phyloP scores from a whole-genome alignment of 768 basidiomycete genomes.

The Lentinula lateritia region DNA sequence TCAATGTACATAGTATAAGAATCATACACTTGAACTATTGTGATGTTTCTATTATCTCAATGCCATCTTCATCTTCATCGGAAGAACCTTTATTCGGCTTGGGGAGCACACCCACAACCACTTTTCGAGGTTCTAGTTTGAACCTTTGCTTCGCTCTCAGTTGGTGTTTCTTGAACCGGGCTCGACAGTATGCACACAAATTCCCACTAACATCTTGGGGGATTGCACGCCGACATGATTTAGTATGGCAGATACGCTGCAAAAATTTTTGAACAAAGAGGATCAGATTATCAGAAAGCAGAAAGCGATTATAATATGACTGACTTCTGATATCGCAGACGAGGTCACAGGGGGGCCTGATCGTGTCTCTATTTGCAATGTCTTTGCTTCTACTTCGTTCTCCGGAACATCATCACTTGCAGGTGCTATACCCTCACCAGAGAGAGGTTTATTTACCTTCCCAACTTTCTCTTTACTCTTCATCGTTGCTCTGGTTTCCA shows the following conservation, averaged over 20 bases:
- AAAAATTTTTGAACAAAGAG: background rate
- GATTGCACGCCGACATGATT: constrained; percentile 33
- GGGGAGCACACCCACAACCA: background rate
- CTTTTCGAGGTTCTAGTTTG: constrained; percentile 36
- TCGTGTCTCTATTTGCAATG: too few relatives aligned
- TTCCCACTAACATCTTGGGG: constrained; percentile 18
- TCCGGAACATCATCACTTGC: background rate
- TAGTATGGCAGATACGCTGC: constrained; percentile 25
- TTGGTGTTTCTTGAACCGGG: constrained; percentile 39
- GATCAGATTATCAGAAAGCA: background rate
- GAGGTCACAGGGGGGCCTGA: too few relatives aligned
- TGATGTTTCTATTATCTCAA: too few relatives aligned
- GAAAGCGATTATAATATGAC: background rate
- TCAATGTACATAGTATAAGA: too few relatives aligned
- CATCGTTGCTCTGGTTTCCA: background rate
- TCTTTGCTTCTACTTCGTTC: background rate
- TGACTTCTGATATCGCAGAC: too few relatives aligned
- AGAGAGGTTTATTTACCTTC: background rate
- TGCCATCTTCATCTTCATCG: too few relatives aligned
- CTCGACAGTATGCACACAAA: constrained; percentile 39
- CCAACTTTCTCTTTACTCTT: background rate
- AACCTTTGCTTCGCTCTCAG: constrained; percentile 37
- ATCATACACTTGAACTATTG: too few relatives aligned
- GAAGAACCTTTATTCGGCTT: too few relatives aligned
- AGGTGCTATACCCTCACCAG: too few relatives aligned